A percentile compares a stretch with the other conserved stretches of the same genome.
These are phyloP conservation scores for Verbena officinalis DNA, from an alignment of 257 asterid species.

Conservation along the genomic window DNA sequence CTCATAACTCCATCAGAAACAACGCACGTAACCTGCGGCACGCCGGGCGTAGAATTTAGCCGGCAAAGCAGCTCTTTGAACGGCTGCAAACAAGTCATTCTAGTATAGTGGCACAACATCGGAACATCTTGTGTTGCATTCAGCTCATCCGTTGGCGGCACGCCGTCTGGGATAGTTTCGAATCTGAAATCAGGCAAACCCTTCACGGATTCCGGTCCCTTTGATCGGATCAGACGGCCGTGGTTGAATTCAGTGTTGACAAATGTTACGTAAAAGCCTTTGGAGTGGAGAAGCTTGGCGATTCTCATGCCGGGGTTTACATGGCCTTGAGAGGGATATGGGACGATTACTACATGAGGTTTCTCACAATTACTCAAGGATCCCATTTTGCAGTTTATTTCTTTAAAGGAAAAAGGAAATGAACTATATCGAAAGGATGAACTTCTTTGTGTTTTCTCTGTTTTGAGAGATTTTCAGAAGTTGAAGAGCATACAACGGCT, in stretches of 20 bases:
- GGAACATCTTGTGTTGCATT: slow-evolving; percentile 48
- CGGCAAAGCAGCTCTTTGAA: slow-evolving; percentile 40
- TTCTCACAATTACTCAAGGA: slow-evolving; percentile 13
- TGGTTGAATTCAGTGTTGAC: slow-evolving; percentile 59
- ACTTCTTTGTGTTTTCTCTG: no score
- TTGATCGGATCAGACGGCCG: slow-evolving; percentile 47
- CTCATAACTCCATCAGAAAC: slow-evolving; percentile 54
- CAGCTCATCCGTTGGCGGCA: slow-evolving; percentile 39
- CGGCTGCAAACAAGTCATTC: slow-evolving; percentile 43
- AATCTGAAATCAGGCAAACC: slow-evolving; percentile 51
- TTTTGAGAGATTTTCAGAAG: no score
- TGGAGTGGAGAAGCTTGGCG: slow-evolving; percentile 47
- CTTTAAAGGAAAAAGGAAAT: no score
- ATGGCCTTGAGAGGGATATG: slow-evolving; percentile 64
- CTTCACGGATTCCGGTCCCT: slow-evolving; percentile 43
- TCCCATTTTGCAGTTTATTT: slow-evolving; percentile 22
- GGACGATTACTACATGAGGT: slow-evolving; percentile 51
- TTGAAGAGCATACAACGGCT: no score
- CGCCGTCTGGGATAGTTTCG: slow-evolving; percentile 55
- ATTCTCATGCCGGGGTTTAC: slow-evolving; percentile 51
- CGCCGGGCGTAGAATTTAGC: slow-evolving; percentile 30
- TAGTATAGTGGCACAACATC: slow-evolving; percentile 29
- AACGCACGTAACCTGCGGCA: slow-evolving; percentile 46
- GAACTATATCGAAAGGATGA: no score
- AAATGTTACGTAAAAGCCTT: slow-evolving; percentile 50